phyloP scores from a whole-genome alignment of 2,329 filamentous ascomycete species.

The Dactylellina cionopaga region DNA sequence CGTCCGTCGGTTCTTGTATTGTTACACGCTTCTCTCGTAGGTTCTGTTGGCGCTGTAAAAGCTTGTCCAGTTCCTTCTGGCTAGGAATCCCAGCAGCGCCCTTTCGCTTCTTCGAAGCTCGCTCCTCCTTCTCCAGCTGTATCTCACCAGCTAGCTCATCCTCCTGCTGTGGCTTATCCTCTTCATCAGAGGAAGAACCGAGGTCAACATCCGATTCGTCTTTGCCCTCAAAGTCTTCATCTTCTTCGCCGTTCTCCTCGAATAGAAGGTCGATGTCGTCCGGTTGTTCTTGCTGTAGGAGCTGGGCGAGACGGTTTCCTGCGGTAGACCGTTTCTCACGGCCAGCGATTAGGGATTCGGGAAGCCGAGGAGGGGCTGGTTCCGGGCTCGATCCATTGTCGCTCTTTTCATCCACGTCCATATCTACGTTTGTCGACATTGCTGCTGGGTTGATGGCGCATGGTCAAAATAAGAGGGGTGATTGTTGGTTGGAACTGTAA shows the following conservation, averaged over 20 bases:
- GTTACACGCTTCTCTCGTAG: conserved; percentile 44
- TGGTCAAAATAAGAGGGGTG: not conserved
- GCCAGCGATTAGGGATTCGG: conserved; percentile 78
- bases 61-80: conserved; percentile 48
- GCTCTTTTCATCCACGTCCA: conserved; percentile 44
- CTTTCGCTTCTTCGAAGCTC: conserved; percentile 77
- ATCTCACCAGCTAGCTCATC: conserved; percentile 88
- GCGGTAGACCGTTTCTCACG: conserved; percentile 81
- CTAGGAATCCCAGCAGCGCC: conserved; percentile 74
- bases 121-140: conserved; percentile 76
- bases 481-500: not conserved
- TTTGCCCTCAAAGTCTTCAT: conserved; percentile 75
- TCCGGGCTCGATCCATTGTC: conserved; percentile 28
- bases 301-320: conserved; percentile 81
- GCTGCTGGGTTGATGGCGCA: not conserved
- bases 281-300: conserved; percentile 78
- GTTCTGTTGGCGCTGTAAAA: conserved; percentile 39
- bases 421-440: conserved; percentile 26
- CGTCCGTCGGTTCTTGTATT: conserved; percentile 35
- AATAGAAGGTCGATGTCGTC: conserved; percentile 76
- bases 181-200: conserved; percentile 84
- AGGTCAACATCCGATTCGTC: conserved; percentile 81
- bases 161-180: conserved; percentile 72
- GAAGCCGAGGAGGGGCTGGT: conserved; percentile 45
- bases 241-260: conserved; percentile 73